phyloP scores from a whole-genome alignment of 108 stramenopile species.

The Fragilaria crotonensis region DNA sequence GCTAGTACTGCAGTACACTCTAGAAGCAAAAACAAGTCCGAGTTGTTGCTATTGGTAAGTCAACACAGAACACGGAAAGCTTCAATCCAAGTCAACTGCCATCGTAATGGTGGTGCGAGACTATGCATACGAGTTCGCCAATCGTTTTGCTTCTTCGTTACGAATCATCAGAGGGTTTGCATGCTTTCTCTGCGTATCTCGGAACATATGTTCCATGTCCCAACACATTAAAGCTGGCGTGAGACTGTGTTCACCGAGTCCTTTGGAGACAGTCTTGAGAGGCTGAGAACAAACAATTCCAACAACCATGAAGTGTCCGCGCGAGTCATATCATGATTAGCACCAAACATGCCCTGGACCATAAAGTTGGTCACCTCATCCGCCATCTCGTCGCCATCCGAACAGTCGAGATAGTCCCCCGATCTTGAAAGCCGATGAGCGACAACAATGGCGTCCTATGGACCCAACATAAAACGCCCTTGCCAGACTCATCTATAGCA shows the following conservation, averaged over 20 bases:
- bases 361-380: neutral
- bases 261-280: neutral
- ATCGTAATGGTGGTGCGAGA: no score
- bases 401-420: neutral
- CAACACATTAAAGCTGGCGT: neutral
- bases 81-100: no score
- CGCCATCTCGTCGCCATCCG: neutral
- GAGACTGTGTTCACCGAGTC: neutral
- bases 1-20: no score
- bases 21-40: no score
- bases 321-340: neutral
- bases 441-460: neutral
- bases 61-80: no score
- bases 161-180: neutral
- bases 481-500: neutral
- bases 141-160: neutral
- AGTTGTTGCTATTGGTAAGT: no score
- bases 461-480: neutral
- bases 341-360: neutral
- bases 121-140: no score
- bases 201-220: neutral
- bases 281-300: neutral
- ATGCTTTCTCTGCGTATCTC: neutral
- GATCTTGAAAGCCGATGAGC: neutral
- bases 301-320: neutral